These are phyloP conservation scores for Hyparrhenia diplandra DNA, from an alignment of 176 grass and related monocot genomes.

Conservation along the genomic window DNA sequence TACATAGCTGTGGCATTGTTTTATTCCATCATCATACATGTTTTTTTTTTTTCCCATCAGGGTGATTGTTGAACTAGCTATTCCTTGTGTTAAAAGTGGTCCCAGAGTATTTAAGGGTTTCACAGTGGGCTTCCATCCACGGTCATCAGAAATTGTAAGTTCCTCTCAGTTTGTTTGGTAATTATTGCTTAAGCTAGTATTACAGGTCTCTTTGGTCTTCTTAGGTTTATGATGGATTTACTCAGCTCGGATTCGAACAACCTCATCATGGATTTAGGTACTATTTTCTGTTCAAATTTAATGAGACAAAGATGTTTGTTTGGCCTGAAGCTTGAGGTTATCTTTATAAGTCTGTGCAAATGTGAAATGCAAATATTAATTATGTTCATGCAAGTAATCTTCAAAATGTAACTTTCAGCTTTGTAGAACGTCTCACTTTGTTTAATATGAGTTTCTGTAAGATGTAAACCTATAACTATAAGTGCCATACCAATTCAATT, in stretches of 20 bases:
- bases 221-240: conserved; percentile 90
- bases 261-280: conserved; percentile 70
- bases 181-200: background rate
- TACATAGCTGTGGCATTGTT: background rate
- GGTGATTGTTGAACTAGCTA: conserved; percentile 67
- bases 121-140: conserved; percentile 80
- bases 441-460: background rate
- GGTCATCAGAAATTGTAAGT: conserved; percentile 85
- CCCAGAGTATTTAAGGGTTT: conserved; percentile 83
- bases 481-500: background rate
- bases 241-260: conserved; percentile 80
- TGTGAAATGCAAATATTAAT: background rate
- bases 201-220: conserved; percentile 21
- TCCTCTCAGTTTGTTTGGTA: conserved; percentile 5
- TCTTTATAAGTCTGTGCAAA: background rate
- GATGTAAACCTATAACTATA: background rate
- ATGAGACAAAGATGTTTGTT: background rate
- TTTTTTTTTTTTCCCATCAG: conserved; percentile 43
- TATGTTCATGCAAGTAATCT: conserved; percentile 9
- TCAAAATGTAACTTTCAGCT: background rate
- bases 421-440: background rate
- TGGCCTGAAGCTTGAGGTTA: background rate
- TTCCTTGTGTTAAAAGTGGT: conserved; percentile 68
- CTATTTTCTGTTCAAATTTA: conserved; percentile 11
- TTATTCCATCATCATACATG: conserved; percentile 8